Percentiles rank a stretch among this genome's conserved stretches.
These are phyloP conservation scores for Cordyceps pruinosa DNA, from an alignment of 2,329 filamentous ascomycete genomes.

Conservation along the genomic window DNA sequence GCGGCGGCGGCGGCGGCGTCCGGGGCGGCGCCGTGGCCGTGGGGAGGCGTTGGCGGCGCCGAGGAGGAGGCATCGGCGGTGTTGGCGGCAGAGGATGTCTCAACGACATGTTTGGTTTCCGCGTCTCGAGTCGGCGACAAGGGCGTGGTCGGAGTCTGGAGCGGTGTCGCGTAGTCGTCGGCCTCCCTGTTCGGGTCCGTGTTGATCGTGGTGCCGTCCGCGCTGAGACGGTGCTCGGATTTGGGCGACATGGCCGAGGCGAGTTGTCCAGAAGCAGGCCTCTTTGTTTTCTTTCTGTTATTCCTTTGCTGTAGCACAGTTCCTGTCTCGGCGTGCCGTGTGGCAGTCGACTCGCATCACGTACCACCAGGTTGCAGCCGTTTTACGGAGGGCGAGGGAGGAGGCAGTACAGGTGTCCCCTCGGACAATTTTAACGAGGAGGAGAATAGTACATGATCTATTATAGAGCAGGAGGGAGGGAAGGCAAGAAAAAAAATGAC, in stretches of 20 bases:
- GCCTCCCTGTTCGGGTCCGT: not conserved
- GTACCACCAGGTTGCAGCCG: too few species aligned
- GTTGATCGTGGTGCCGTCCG: conserved; percentile 4
- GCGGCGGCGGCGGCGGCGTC: not conserved
- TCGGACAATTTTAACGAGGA: not conserved
- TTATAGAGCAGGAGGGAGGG: not conserved
- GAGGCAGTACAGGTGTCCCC: not conserved
- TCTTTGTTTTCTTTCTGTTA: too few species aligned
- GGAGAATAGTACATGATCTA: not conserved
- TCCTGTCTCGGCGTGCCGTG: not conserved
- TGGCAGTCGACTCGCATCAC: too few species aligned
- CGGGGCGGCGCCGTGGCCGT: not conserved
- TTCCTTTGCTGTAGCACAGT: not conserved
- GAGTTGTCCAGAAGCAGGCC: too few species aligned
- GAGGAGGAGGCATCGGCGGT: not conserved
- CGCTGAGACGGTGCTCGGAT: not conserved
- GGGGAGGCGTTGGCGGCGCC: not conserved
- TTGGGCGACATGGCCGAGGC: not conserved
- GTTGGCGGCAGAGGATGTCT: not conserved
- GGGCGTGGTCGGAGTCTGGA: not conserved
- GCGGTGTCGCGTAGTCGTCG: not conserved
- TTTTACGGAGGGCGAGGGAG: not conserved
- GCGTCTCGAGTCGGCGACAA: not conserved
- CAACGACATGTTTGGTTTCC: not conserved
- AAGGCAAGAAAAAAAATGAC: not conserved